Evolutionary conservation across 2,329 filamentous ascomycete genomes (phyloP).

Genomic region (Coniochaeta ligniaria): DNA sequence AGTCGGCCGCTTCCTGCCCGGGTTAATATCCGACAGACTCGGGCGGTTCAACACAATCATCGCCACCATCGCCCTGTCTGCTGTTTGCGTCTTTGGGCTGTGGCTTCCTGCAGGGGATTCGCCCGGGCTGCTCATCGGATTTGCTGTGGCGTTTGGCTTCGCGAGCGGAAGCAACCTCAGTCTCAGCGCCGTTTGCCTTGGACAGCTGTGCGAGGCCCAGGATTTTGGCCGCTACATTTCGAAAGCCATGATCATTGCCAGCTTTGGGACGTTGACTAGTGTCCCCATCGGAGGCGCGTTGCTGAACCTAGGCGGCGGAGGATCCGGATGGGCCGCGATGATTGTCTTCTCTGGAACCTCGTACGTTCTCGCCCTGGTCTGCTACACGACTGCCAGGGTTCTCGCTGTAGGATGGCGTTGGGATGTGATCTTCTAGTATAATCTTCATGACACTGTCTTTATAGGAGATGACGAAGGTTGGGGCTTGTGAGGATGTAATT

Average conservation of each 20-base stretch:
- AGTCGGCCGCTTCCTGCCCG: constrained; percentile 69
- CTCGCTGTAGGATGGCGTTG: constrained; percentile 27
- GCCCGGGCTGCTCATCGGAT: constrained; percentile 55
- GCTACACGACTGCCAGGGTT: constrained; percentile 24
- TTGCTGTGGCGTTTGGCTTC: constrained; percentile 69
- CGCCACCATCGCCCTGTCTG: constrained; percentile 49
- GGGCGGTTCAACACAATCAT: constrained; percentile 81
- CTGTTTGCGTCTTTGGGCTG: constrained; percentile 52
- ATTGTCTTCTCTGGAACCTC: constrained; percentile 30
- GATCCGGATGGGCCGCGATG: constrained; percentile 26
- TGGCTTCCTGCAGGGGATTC: constrained; percentile 60
- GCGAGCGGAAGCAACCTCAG: constrained; percentile 72
- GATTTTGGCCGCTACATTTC: constrained; percentile 63
- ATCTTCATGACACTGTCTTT: not conserved
- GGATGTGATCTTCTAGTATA: constrained; percentile 16
- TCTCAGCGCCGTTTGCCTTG: constrained; percentile 71
- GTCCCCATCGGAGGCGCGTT: constrained; percentile 34
- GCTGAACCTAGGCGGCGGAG: constrained; percentile 22
- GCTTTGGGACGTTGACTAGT: constrained; percentile 55
- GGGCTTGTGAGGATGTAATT: not conserved
- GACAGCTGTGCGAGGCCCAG: constrained; percentile 69
- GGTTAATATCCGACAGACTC: constrained; percentile 65
- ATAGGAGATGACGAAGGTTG: too few relatives aligned
- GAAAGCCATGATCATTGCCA: constrained; percentile 70
- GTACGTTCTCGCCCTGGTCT: constrained; percentile 24